Base-by-base conservation (phyloP, 2,329 filamentous ascomycete genomes). In the Pseudogymnoascus pannorum region DNA sequence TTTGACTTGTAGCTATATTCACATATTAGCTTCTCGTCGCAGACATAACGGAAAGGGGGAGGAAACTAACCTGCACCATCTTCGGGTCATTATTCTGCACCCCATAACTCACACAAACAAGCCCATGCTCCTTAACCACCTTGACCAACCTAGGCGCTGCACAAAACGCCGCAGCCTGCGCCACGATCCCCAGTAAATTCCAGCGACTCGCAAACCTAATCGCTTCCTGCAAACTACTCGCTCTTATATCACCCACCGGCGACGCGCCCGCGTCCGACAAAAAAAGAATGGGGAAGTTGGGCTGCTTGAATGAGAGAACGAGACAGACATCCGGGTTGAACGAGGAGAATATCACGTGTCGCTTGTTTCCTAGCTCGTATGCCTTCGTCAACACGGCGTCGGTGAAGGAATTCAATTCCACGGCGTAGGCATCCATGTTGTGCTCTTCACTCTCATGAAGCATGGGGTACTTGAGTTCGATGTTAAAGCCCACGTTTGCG, bases 401-500 rank as follows among this genome's bases (percentile, higher is more conserved):
- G 71, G 95, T 93, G 73, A 97, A 99, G 1, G 88, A 91, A 75
- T 97, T 97, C 68, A 97, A 83, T 76, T 99, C 94, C 54, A 97
- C 90, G 0, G 91, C 92, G 71, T 96, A 96, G 2, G 90, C 89
- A 72, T 97, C 93, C 92, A 97, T 97, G 68, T 96, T 91, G 67
- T 97, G 89, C 73, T 95, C 90, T 74, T 97, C 91, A 62, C 86
- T 91, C 78, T 99, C 95, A 72, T 93, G 88, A 42, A 99, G 84
- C 92, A 97, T 97, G 4, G 94, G 94, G 72, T 99, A 99, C 76
- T 99, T 97, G 83, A 99, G 89, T 78, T 99, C 94, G 68, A 99
- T 96, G 75, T 99, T 97, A 81, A 99, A 99, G 12, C 94, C 92
- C 20, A 96, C 89, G 12, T 84, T 81, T 65, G 88, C 83, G 0